Base-by-base conservation (phyloP, 495 filamentous ascomycete genomes). In the Stereocaulon alpinum region DNA sequence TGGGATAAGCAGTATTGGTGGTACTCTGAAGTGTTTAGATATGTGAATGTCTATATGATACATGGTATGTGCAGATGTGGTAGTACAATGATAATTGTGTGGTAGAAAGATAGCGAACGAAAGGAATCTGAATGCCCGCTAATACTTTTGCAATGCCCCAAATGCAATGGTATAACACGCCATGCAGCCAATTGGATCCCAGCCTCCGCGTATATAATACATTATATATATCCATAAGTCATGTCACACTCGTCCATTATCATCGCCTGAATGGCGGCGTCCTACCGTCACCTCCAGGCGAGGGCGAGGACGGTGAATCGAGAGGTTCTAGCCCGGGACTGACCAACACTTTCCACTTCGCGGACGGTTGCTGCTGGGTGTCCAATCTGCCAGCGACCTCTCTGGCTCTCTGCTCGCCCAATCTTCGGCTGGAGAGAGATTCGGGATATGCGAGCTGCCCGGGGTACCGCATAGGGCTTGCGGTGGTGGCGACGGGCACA, bases 311-410 rank as follows among this genome's bases (percentile, higher is more conserved):
- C 15, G 57, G 57, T 40, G 57, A 59, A 40, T 47, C 60, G 12
- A 62, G 60, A 9, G 59, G 41, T 24, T 64, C 29, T 18, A 60
- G 48, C 2, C 65, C 65, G 29, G 65, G 60, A 43, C 56, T 58
- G 37, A 67, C 63, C 37, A 65, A 48, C 10, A 63, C 64, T 22
- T 60, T 62, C 55, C 57, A 63, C 40, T 65, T 67, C 6, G 65
- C 65, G 27, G 59, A 41, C 22, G 56, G 53, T 27, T 20, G 27
- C 12, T 7, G 14, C 47, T 50, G 47, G 10, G 47, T 32, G n/a
- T 59, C 32, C 34, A 59, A n/a, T 40, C 57, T 53, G 32, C 51
- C 37, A 2, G 50, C 61, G n/a, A 60, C 37, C 15, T 58, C 62
- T 37, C 44, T 45, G n/a, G 58, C 52, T 40, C 57, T 59, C 18